phyloP scores from a whole-genome alignment of 2,329 filamentous ascomycete species.

The Graphiopsis chlorocephala region DNA sequence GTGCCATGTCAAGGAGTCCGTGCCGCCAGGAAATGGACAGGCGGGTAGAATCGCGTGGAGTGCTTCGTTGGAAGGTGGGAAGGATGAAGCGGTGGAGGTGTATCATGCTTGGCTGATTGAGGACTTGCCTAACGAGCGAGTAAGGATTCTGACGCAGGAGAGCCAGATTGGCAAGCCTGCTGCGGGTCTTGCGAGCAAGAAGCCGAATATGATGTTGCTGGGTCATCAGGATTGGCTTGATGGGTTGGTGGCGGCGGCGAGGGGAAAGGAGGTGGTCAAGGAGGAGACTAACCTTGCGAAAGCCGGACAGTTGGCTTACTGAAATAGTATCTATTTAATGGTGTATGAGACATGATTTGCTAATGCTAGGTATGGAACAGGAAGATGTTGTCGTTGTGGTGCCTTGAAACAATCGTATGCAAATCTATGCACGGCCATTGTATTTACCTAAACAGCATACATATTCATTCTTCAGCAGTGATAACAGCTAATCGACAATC shows the following conservation, averaged over 20 bases:
- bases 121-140: slow-evolving; percentile 32
- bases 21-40: slow-evolving; percentile 17
- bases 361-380: neutral
- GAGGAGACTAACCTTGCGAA: slow-evolving; percentile 19
- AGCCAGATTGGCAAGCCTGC: slow-evolving; percentile 35
- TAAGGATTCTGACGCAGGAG: slow-evolving; percentile 38
- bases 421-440: neutral
- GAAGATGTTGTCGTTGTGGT: neutral
- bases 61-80: slow-evolving; percentile 21
- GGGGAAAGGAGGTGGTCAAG: slow-evolving; percentile 16
- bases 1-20: slow-evolving; percentile 29
- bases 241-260: slow-evolving; percentile 32
- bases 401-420: neutral
- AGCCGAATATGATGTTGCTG: slow-evolving; percentile 37
- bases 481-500: too few species aligned
- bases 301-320: slow-evolving; percentile 8
- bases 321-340: too few species aligned
- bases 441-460: neutral
- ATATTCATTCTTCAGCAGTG: too few species aligned
- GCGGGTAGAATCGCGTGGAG: slow-evolving; percentile 26
- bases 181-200: slow-evolving; percentile 27
- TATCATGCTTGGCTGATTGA: slow-evolving; percentile 40
- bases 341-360: too few species aligned
- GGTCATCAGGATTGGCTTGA: slow-evolving; percentile 40
- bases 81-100: slow-evolving; percentile 30